A percentile compares a stretch with the other conserved stretches of the same genome.
Evolutionary conservation across 179 eudicot species (phyloP).

Genomic region (Silene noctiflora): DNA sequence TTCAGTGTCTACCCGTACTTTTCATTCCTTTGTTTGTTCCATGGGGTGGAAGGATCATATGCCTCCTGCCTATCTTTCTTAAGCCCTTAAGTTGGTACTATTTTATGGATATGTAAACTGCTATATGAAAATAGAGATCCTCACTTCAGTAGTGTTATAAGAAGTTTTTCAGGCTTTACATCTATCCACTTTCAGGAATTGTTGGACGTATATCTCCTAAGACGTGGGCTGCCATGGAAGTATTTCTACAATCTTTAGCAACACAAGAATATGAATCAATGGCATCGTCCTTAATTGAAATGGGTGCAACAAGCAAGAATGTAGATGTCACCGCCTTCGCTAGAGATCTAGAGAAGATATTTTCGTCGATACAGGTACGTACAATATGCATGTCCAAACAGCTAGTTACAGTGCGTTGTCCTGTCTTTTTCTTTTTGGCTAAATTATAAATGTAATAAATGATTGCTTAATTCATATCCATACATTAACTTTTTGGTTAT

Average conservation of each 20-base stretch:
- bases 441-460: neutral
- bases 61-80: conserved; percentile 5
- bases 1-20: neutral
- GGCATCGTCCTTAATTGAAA: conserved; percentile 87
- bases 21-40: neutral
- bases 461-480: neutral
- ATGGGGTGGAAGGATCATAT: neutral
- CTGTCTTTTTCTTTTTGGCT: neutral
- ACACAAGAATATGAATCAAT: conserved; percentile 80
- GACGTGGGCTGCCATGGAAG: conserved; percentile 93
- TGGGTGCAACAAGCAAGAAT: conserved; percentile 83
- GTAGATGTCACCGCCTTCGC: conserved; percentile 78
- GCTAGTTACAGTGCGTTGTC: neutral
- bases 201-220: conserved; percentile 95
- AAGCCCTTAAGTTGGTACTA: neutral
- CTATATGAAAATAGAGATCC: neutral
- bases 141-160: conserved; percentile 7
- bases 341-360: conserved; percentile 76
- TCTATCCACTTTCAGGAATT: conserved; percentile 56
- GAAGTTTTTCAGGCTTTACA: neutral
- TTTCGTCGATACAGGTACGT: conserved; percentile 76
- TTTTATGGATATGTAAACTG: neutral
- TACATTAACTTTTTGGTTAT: conserved; percentile 6
- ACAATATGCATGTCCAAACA: neutral
- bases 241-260: conserved; percentile 74